Percentiles rank a stretch among this genome's conserved stretches.
Evolutionary conservation across 805 yeast species (phyloP).

Genomic region (Clavispora phyllophila): DNA sequence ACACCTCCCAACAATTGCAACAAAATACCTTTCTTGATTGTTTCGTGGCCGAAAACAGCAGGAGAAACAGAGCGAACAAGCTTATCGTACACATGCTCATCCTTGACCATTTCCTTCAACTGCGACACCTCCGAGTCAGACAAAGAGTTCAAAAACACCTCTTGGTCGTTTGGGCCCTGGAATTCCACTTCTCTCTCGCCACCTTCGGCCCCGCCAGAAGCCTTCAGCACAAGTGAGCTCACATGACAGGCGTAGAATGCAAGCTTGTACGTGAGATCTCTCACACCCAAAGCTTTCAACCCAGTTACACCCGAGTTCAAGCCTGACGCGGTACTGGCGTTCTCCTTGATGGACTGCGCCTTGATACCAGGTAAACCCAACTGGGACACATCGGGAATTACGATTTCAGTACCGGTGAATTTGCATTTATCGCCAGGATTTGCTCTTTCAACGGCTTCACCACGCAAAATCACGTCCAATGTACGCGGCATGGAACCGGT

Average conservation of each 20-base stretch:
- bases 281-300: constrained; percentile 81
- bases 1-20: constrained; percentile 92
- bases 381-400: constrained; percentile 90
- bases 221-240: constrained; percentile 48
- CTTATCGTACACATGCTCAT: constrained; percentile 77
- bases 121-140: constrained; percentile 81
- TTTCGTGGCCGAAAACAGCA: constrained; percentile 93
- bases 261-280: constrained; percentile 87
- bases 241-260: constrained; percentile 93
- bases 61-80: constrained; percentile 90
- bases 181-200: constrained; percentile 22
- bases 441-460: constrained; percentile 91
- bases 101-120: constrained; percentile 84
- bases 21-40: constrained; percentile 85
- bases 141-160: constrained; percentile 68
- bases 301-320: constrained; percentile 85
- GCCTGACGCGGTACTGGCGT: constrained; percentile 60
- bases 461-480: constrained; percentile 84
- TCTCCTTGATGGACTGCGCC: constrained; percentile 73
- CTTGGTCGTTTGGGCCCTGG: constrained; percentile 68
- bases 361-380: constrained; percentile 93
- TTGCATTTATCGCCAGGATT: constrained; percentile 96
- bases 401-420: constrained; percentile 92
- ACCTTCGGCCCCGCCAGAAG: constrained; percentile 13
- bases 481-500: constrained; percentile 99